Evolutionary conservation across 2,329 filamentous ascomycete species (phyloP), one percentile per base, ranked within the genome.

Genomic region (Fusarium clavum): DNA sequence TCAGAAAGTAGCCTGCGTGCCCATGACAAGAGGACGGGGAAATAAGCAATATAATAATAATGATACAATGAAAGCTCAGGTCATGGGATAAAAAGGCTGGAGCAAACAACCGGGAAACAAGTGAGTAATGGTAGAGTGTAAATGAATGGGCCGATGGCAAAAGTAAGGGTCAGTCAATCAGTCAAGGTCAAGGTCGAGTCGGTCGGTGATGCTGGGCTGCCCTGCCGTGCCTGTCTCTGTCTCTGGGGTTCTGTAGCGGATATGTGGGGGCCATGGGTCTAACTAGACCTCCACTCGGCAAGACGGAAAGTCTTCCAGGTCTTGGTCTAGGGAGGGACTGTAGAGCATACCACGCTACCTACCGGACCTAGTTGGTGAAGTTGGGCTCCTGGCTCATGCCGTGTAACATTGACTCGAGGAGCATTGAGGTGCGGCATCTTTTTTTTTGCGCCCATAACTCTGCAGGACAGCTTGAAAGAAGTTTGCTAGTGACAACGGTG

Each of bases 81-180:
- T 47, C 38, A 66, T 25, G 22, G 52, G 38, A 56, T 38, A 38
- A 22, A 46, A 60, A 56, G 32, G 40, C n/a, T 40, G 53, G 49
- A 56, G 25, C 29, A 57, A 62, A 30, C 16, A 32, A 32, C 11
- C 46, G 22, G 48, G 30, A 57, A 66, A 49, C 32, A 54, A 68
- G 58, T 24, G 52, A 49, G 54, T 43, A 53, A 41, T 48, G 49
- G 56, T 57, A 70, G 67, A 69, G 70, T 57, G 66, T 63, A 67
- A 70, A 75, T 71, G 64, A 69, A 74, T 75, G 73, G 73, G 73
- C 63, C 71, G 73, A 75, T 75, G 71, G 72, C 61, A 51, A 74
- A 62, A 62, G 70, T 66, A 69, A 71, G 71, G 71, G 64, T 63
- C 61, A 72, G n/a, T 38, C 34, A 38, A 38, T 38, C 34, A 38